Percentiles rank a stretch among this genome's conserved stretches.
Conservation (phyloP, 805 yeast species). For the Metschnikowia lunata region DNA sequence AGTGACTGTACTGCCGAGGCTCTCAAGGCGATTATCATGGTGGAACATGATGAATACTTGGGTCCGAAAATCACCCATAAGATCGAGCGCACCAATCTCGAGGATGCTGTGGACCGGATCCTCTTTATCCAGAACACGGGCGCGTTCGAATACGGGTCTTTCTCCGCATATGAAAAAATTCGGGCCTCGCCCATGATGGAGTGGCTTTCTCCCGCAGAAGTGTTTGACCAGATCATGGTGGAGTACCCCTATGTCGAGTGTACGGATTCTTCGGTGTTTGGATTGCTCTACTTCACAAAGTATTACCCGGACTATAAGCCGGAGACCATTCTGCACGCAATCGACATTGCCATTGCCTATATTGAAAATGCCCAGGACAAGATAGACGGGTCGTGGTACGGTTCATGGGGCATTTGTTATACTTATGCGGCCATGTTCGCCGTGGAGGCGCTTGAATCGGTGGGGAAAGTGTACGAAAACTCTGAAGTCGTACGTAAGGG, state of each 20-base stretch:
- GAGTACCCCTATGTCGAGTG: constrained; percentile 98
- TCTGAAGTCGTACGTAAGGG: constrained; percentile 63
- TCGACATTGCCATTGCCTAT: constrained; percentile 68
- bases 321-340: constrained; percentile 63
- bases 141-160: constrained; percentile 80
- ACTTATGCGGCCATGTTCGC: constrained; percentile 99
- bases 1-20: constrained; percentile 98
- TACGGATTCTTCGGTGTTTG: constrained; percentile 91
- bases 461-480: constrained; percentile 58
- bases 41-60: constrained; percentile 58
- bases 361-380: constrained; percentile 61
- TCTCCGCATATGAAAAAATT: constrained; percentile 84
- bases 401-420: constrained; percentile 96
- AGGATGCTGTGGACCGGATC: constrained; percentile 72
- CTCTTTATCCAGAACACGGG: constrained; percentile 75
- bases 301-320: constrained; percentile 59
- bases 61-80: constrained; percentile 29
- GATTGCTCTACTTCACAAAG: constrained; percentile 72
- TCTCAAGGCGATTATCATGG: constrained; percentile 89
- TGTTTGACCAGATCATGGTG: constrained; percentile 96
- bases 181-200: constrained; percentile 79
- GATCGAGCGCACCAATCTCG: constrained; percentile 51
- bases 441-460: constrained; percentile 77
- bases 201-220: constrained; percentile 90
- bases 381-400: constrained; percentile 93